Percentiles rank a stretch among this genome's conserved stretches.
phyloP scores from a whole-genome alignment of 768 basidiomycete species.

The Lentinula raphanica region DNA sequence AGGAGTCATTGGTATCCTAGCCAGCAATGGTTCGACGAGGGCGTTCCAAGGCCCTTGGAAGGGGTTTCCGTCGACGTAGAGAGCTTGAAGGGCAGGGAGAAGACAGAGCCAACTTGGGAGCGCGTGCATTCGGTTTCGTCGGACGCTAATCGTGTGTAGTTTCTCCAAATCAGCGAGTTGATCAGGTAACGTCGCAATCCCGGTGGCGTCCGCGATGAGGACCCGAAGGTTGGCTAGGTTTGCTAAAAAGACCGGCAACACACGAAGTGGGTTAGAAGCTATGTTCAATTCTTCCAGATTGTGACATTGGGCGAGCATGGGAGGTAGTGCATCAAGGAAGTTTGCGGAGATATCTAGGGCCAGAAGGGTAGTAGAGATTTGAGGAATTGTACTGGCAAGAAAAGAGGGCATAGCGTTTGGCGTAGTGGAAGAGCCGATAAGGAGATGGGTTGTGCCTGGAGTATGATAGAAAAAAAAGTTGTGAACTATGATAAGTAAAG shows the following conservation, averaged over 20 bases:
- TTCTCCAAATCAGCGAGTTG: slow-evolving; percentile 68
- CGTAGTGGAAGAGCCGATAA: slow-evolving; percentile 76
- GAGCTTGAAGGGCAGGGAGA: slow-evolving; percentile 74
- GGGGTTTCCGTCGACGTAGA: slow-evolving; percentile 93
- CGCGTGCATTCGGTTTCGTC: slow-evolving; percentile 81
- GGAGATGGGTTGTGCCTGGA: slow-evolving; percentile 88
- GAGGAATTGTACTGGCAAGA: slow-evolving; percentile 63
- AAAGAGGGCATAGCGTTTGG: slow-evolving; percentile 77
- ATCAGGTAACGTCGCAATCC: slow-evolving; percentile 70
- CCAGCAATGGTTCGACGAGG: slow-evolving; percentile 78
- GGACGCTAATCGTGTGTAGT: slow-evolving; percentile 85
- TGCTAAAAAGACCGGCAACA: slow-evolving; percentile 86
- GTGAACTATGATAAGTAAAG: neutral
- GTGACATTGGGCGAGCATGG: slow-evolving; percentile 72
- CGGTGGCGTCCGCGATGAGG: slow-evolving; percentile 89
- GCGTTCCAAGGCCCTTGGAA: slow-evolving; percentile 93
- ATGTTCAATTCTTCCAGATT: slow-evolving; percentile 91
- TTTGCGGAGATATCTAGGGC: slow-evolving; percentile 93
- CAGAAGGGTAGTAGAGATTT: slow-evolving; percentile 72
- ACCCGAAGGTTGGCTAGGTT: slow-evolving; percentile 75
- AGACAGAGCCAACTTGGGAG: slow-evolving; percentile 95
- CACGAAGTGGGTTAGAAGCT: slow-evolving; percentile 83
- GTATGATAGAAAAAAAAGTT: slow-evolving; percentile 5
- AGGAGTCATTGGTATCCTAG: slow-evolving; percentile 55
- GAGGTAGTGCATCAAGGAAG: slow-evolving; percentile 78